phyloP scores from a whole-genome alignment of 768 basidiomycete species.

The Rhodotorula paludigena region DNA sequence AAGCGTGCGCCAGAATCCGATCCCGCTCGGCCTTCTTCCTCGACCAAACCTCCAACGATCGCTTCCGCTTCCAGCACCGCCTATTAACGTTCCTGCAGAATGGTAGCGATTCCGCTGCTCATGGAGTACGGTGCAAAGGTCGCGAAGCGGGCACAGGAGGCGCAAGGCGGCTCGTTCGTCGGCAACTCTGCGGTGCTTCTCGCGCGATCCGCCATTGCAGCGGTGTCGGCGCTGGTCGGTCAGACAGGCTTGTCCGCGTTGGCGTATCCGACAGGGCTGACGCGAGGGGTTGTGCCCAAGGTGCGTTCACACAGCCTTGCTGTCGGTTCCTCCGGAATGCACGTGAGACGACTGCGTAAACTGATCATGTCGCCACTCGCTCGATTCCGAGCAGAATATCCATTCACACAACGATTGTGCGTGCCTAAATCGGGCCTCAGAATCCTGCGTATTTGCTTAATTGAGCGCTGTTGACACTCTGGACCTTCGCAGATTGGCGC shows the following conservation, averaged over 20 bases:
- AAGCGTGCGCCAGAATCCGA: too few species aligned
- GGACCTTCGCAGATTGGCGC: constrained; percentile 26
- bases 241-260: neutral
- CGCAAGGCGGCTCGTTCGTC: neutral
- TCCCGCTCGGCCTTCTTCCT: too few species aligned
- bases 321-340: neutral
- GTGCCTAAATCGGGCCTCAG: too few species aligned
- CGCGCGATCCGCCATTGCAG: constrained; percentile 5
- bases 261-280: constrained; percentile 1
- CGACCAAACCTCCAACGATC: too few species aligned
- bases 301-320: neutral
- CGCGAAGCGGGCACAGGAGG: too few species aligned
- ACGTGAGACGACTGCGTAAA: neutral
- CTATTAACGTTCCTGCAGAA: too few species aligned
- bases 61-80: too few species aligned
- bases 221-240: neutral
- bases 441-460: too few species aligned
- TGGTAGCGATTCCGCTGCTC: too few species aligned
- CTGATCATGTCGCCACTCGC: too few species aligned
- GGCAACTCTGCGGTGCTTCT: neutral
- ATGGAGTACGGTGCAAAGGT: neutral
- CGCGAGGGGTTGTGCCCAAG: constrained; percentile 13
- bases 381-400: constrained; percentile 4
- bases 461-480: too few species aligned
- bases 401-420: constrained; percentile 35